Conservation (phyloP, 2,329 filamentous ascomycete genomes). For the Monilinia laxa region DNA sequence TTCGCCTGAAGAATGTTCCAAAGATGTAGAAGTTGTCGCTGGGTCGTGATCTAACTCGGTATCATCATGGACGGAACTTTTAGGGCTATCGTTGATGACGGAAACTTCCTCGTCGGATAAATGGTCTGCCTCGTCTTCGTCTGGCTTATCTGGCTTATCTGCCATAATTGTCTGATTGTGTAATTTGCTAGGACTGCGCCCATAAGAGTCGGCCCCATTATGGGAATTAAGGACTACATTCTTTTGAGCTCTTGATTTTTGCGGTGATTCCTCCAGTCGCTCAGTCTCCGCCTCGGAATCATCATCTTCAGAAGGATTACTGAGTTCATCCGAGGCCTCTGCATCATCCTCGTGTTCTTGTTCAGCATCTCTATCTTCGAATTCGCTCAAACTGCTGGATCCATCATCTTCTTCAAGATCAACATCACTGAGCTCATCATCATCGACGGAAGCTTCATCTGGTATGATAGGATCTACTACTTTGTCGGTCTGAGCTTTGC, state of each 20-base stretch:
- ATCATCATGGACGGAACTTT: constrained; percentile 45
- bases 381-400: constrained; percentile 91
- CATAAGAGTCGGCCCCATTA: constrained; percentile 54
- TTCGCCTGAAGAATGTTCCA: constrained; percentile 36
- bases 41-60: constrained; percentile 35
- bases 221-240: constrained; percentile 60
- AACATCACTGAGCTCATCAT: constrained; percentile 38
- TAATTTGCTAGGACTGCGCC: constrained; percentile 75
- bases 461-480: constrained; percentile 35
- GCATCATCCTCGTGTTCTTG: constrained; percentile 60
- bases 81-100: constrained; percentile 40
- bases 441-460: constrained; percentile 34
- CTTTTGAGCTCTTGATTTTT: constrained; percentile 57
- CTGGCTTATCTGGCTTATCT: constrained; percentile 45
- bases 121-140: constrained; percentile 43
- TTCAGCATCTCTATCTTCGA: constrained; percentile 70
- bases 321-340: constrained; percentile 40
- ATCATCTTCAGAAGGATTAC: constrained; percentile 52
- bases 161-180: constrained; percentile 53
- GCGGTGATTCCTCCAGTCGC: constrained; percentile 84
- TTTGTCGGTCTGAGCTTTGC: constrained; percentile 34
- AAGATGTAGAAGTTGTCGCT: constrained; percentile 41
- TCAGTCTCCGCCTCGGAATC: constrained; percentile 93
- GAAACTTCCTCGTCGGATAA: constrained; percentile 42
- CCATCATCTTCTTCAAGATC: constrained; percentile 63